Evolutionary conservation across 768 basidiomycete species (phyloP).

Genomic region (Daedaleopsis sinensis): DNA sequence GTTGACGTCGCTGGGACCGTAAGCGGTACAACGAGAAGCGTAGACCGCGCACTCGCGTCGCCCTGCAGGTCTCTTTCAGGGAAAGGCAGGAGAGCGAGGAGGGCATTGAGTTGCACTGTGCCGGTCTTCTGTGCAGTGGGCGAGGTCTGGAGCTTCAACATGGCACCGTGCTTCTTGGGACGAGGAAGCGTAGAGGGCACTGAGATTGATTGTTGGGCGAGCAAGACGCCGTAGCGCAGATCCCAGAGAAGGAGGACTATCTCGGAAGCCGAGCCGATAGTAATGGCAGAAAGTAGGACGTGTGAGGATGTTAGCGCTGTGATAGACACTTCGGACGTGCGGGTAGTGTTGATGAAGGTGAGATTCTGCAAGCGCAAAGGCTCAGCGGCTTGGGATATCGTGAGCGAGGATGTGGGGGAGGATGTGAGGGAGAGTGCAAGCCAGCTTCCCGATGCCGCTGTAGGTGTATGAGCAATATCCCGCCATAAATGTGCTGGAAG

Average conservation of each 20-base stretch:
- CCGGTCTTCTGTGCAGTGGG: neutral
- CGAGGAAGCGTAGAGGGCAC: conserved; percentile 29
- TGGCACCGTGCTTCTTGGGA: conserved; percentile 22
- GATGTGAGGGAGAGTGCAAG: conserved; percentile 12
- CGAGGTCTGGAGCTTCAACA: conserved; percentile 17
- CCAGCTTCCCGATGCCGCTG: conserved; percentile 28
- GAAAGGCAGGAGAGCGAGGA: conserved; percentile 24
- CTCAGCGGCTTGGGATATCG: conserved; percentile 16
- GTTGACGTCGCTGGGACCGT: conserved; percentile 56
- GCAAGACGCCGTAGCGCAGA: conserved; percentile 36
- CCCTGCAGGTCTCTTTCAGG: conserved; percentile 9
- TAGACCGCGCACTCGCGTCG: conserved; percentile 39
- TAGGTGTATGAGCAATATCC: neutral
- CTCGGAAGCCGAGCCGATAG: conserved; percentile 22
- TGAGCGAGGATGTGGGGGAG: conserved; percentile 10
- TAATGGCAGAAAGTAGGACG: conserved; percentile 31
- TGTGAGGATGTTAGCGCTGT: conserved; percentile 33
- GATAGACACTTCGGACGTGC: conserved; percentile 25
- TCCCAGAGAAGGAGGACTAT: conserved; percentile 37
- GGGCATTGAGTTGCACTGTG: conserved; percentile 8
- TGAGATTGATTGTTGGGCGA: conserved; percentile 30
- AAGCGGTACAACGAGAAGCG: conserved; percentile 62
- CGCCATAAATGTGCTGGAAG: neutral
- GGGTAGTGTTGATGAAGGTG: conserved; percentile 23
- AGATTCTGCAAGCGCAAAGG: conserved; percentile 24